Evolutionary conservation across 2,329 filamentous ascomycete species (phyloP), one percentile per base, ranked within the genome.

Genomic region (Scolecobasidium constrictum): DNA sequence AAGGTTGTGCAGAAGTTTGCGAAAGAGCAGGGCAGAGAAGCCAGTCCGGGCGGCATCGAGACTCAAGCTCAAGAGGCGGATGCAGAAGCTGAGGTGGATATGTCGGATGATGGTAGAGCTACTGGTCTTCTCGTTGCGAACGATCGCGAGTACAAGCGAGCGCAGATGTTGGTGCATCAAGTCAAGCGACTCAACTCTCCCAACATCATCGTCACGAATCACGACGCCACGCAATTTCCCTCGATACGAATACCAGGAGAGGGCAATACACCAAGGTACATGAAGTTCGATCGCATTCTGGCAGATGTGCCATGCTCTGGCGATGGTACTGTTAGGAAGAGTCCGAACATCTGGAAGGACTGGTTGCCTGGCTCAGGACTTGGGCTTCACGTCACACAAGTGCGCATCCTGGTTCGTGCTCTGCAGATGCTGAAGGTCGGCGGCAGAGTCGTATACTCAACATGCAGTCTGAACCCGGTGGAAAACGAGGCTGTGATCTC

Each of bases 221-320:
- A 98, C 66, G 92, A 98, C 62, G 92, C 92, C 34, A 95, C 88
- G 4, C 79, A 94, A 61, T 98, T 88, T 63, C 92, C 92, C 3
- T 87, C 88, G 1, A 86, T 98, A 56, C 86, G 83, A 57, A 74
- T 96, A n/a, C 80, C 81, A 15, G 65, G 78, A 11, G 67, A 71
- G 3, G 62, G 69, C 23, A 58, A 68, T 43, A 58, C 69, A 16
- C 71, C 75, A 49, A 72, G 75, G 51, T 96, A 94, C 61, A 77
- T 98, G 47, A 95, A 95, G 66, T 98, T 95, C 54, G 92, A 98
- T 62, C 82, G 92, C 48, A 94, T 98, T 48, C 69, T 98, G 44
- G 90, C 92, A 35, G 92, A 98, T 64, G 92, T 98, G 1, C 92
- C 92, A 35, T 98, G 92, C 69, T 93, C 88, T 4, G 92, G 92